phyloP scores from a whole-genome alignment of 768 basidiomycete genomes.

The Psilocybe cubensis region DNA sequence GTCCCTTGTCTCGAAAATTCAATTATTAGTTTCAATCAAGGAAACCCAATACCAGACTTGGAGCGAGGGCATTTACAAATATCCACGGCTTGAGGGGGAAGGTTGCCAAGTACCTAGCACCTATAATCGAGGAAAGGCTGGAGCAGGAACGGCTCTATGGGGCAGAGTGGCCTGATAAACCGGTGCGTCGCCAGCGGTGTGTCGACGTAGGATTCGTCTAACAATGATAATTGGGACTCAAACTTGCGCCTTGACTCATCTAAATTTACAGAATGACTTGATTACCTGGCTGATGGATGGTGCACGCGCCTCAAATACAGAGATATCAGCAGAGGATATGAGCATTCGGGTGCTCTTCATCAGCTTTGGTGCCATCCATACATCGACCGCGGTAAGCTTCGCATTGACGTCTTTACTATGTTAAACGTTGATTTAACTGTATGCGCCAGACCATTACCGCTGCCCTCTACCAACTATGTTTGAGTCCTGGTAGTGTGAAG shows the following conservation, averaged over 20 bases:
- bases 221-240: neutral
- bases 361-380: slow-evolving; percentile 49
- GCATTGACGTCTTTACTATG: neutral
- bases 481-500: slow-evolving; percentile 32
- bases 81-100: slow-evolving; percentile 15
- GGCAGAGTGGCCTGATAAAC: slow-evolving; percentile 30
- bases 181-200: slow-evolving; percentile 18
- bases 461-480: slow-evolving; percentile 39
- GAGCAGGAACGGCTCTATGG: slow-evolving; percentile 24
- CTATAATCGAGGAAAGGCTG: slow-evolving; percentile 28
- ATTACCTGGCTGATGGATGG: slow-evolving; percentile 50
- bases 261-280: slow-evolving; percentile 44
- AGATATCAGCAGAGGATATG: slow-evolving; percentile 29
- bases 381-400: slow-evolving; percentile 39
- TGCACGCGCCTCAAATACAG: slow-evolving; percentile 29
- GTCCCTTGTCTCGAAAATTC: slow-evolving; percentile 6
- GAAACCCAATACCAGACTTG: slow-evolving; percentile 17
- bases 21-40: neutral
- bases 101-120: slow-evolving; percentile 26
- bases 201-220: neutral
- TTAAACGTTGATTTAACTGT: neutral
- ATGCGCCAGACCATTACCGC: slow-evolving; percentile 42
- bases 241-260: neutral
- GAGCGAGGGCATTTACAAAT: slow-evolving; percentile 16
- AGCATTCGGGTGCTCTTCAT: slow-evolving; percentile 36